phyloP scores from a whole-genome alignment of 768 basidiomycete species.

The Tricholoma flavovirens region DNA sequence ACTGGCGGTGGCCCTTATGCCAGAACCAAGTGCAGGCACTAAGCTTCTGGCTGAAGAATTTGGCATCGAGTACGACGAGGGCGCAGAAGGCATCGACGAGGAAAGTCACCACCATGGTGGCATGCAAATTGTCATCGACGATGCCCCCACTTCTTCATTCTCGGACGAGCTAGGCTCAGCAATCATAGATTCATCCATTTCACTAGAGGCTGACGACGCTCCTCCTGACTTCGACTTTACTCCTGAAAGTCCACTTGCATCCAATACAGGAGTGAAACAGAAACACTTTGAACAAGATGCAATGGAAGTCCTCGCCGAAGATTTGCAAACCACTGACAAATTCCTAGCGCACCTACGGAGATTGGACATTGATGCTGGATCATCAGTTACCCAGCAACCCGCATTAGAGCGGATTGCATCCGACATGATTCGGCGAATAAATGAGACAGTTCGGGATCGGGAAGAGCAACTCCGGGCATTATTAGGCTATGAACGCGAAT shows the following conservation, averaged over 20 bases:
- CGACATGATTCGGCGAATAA: slow-evolving; percentile 70
- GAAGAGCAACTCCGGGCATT: slow-evolving; percentile 79
- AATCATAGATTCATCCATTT: slow-evolving; percentile 22
- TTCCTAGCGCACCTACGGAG: slow-evolving; percentile 69
- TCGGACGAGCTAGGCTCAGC: slow-evolving; percentile 35
- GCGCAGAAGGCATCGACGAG: slow-evolving; percentile 75
- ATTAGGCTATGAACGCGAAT: slow-evolving; percentile 72
- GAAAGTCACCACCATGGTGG: slow-evolving; percentile 23
- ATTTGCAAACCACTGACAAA: slow-evolving; percentile 71
- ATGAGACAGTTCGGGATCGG: slow-evolving; percentile 69
- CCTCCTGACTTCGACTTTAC: slow-evolving; percentile 38
- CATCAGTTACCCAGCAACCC: slow-evolving; percentile 32
- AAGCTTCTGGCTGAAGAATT: slow-evolving; percentile 82
- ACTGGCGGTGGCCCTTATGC: slow-evolving; percentile 81
- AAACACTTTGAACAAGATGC: slow-evolving; percentile 44
- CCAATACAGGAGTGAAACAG: slow-evolving; percentile 24
- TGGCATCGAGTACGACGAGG: slow-evolving; percentile 85
- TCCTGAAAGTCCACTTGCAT: slow-evolving; percentile 33
- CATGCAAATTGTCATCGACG: slow-evolving; percentile 26
- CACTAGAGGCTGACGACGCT: slow-evolving; percentile 24
- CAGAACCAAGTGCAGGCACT: slow-evolving; percentile 74
- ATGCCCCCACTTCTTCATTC: slow-evolving; percentile 31
- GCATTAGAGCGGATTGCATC: slow-evolving; percentile 67
- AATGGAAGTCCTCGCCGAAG: slow-evolving; percentile 66
- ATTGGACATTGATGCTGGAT: slow-evolving; percentile 51